Base-by-base conservation (phyloP, 1,139 yeast genomes). In the Geotrichum siamense region DNA sequence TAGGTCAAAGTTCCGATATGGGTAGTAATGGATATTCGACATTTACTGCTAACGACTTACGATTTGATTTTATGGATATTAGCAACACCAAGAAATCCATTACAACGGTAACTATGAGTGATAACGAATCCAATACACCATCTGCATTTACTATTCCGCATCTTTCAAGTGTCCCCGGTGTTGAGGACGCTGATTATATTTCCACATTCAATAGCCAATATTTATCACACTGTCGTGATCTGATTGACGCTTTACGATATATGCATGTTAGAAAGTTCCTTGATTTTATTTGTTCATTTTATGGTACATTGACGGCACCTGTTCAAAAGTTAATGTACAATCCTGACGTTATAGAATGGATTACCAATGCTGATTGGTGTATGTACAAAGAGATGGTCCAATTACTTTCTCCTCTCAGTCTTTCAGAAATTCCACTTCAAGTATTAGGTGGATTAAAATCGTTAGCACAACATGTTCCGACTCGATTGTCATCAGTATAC, bases 181-280 rank as follows among this genome's bases (percentile, higher is more conserved):
- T 70, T 27, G 61, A 70, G 2, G 86, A 81, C 54, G 58, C 60
- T 19, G 87, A 80, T 54, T 70, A 75, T 35, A 80, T 80, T 2
- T 78, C 75, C 31, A 78, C 85, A 0, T 65, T 82, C 39, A 71
- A 68, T 48, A 76, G 78, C 4, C 61, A 78, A 26, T 83, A 83
- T 62, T 73, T 72, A 50, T 71, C 78, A 3, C 83, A 81, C 55
- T 78, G 84, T 53, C 72, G 74, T 33, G 61, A 78, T 3, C 63
- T 82, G 37, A 75, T 82, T 51, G 86, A 82, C 52, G 69, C 78
- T 37, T 64, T 85, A 50, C 69, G 93, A 52, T 79, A 70, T 57
- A 74, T 84, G 78, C 83, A 81, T 51, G 63, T 81, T 46, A 76
- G 76, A 49, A 75, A 75, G 55, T 64, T 86, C 32, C 72, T 79